These are phyloP conservation scores for Botryosphaeria dothidea DNA, from an alignment of 2,329 filamentous ascomycete genomes.

Conservation along the genomic window DNA sequence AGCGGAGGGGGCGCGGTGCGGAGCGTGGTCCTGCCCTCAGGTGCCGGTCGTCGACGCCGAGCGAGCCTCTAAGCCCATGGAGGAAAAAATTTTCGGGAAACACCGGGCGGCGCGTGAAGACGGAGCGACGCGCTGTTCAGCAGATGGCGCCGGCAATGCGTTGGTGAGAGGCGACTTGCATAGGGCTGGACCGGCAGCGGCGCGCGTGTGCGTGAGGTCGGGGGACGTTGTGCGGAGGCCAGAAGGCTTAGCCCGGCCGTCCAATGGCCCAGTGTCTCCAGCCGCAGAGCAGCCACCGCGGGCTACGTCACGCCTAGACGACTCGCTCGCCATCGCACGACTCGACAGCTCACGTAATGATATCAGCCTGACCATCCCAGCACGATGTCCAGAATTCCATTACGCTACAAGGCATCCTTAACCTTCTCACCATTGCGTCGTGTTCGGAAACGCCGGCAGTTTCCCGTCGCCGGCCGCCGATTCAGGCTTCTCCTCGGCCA, in stretches of 20 bases:
- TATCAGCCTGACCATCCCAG: not conserved
- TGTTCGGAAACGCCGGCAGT: slow-evolving; percentile 11
- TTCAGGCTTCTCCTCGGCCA: not conserved
- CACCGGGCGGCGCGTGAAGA: not conserved
- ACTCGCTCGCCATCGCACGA: not conserved
- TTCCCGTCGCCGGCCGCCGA: not conserved
- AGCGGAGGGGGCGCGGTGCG: not conserved
- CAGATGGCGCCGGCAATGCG: not conserved
- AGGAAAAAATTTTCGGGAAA: not conserved
- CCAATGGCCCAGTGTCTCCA: not conserved
- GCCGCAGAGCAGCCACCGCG: not conserved
- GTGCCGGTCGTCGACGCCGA: not conserved
- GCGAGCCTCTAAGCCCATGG: no score
- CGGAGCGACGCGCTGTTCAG: slow-evolving; percentile 5
- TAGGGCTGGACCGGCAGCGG: slow-evolving; percentile 6
- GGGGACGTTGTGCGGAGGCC: slow-evolving; percentile 2
- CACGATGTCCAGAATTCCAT: not conserved
- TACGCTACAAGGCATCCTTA: not conserved
- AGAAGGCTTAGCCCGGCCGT: slow-evolving; percentile 4
- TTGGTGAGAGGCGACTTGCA: not conserved
- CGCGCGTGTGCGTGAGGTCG: not conserved
- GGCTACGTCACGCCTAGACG: not conserved
- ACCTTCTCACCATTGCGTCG: not conserved
- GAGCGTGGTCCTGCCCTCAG: not conserved
- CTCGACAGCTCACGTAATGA: not conserved